A percentile compares a stretch with the other conserved stretches of the same genome.
Evolutionary conservation across 2,329 filamentous ascomycete genomes (phyloP).

Genomic region (Fusarium sambucinum): DNA sequence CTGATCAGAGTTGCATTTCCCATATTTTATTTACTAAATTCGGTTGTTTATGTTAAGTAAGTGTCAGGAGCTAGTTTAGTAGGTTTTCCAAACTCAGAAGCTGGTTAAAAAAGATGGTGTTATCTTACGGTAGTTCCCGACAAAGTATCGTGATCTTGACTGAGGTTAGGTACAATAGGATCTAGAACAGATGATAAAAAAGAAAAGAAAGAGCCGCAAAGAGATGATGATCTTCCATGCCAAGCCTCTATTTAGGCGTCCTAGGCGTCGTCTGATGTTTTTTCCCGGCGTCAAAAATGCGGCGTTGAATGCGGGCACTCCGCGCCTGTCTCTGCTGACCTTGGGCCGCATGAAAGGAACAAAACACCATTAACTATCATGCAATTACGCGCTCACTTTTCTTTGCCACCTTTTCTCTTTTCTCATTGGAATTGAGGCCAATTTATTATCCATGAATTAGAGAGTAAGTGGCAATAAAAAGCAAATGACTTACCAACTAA

Average conservation of each 20-base stretch:
- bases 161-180: conserved; percentile 1
- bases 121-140: conserved; percentile 32
- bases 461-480: conserved; percentile 14
- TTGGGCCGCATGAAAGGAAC: conserved; percentile 7
- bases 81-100: background rate
- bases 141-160: conserved; percentile 21
- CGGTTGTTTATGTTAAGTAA: background rate
- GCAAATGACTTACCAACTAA: conserved; percentile 6
- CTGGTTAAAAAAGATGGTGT: conserved; percentile 13
- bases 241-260: conserved; percentile 39
- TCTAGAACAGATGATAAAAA: conserved; percentile 2
- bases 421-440: background rate
- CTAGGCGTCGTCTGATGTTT: conserved; percentile 44
- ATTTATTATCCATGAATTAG: background rate
- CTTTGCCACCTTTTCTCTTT: conserved; percentile 5
- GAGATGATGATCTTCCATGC: conserved; percentile 30
- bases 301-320: conserved; percentile 21
- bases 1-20: conserved; percentile 5
- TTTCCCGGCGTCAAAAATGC: conserved; percentile 23
- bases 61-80: background rate
- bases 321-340: conserved; percentile 32
- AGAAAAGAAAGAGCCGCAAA: conserved; percentile 29
- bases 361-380: conserved; percentile 9
- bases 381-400: conserved; percentile 8
- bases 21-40: background rate